phyloP scores from a whole-genome alignment of 768 basidiomycete species.

The Russula emetica region DNA sequence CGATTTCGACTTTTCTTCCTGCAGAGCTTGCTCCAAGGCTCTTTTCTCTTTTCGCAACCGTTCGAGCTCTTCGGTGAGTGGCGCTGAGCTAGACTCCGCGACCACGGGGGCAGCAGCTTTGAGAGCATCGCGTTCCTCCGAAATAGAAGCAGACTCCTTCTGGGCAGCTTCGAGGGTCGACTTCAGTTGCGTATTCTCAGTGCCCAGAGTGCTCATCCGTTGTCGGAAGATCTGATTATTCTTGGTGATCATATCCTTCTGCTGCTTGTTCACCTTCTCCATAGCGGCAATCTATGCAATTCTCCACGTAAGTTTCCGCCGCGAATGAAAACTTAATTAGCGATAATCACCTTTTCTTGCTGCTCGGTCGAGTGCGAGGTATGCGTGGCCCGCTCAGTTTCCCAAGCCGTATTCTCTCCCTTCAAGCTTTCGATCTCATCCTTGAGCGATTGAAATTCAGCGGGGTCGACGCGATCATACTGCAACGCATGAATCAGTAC shows the following conservation, averaged over 20 bases:
- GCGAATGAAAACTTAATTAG: too few relatives aligned
- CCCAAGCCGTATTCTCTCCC: slow-evolving; percentile 29
- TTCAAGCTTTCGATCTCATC: slow-evolving; percentile 57
- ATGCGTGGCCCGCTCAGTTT: slow-evolving; percentile 21
- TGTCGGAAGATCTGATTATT: slow-evolving; percentile 26
- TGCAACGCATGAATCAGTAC: slow-evolving; percentile 31
- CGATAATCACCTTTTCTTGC: too few relatives aligned
- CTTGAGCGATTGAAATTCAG: slow-evolving; percentile 73
- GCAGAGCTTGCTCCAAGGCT: slow-evolving; percentile 39
- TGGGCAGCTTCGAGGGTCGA: slow-evolving; percentile 28
- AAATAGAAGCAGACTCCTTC: slow-evolving; percentile 28
- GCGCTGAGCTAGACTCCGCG: slow-evolving; percentile 8
- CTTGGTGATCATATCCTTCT: too few relatives aligned
- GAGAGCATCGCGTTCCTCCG: slow-evolving; percentile 32
- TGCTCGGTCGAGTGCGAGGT: too few relatives aligned
- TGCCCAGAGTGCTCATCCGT: slow-evolving; percentile 21
- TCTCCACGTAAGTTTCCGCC: too few relatives aligned
- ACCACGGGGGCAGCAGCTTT: slow-evolving; percentile 35
- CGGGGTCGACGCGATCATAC: slow-evolving; percentile 88
- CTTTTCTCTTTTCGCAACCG: slow-evolving; percentile 38
- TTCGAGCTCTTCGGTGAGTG: slow-evolving; percentile 30
- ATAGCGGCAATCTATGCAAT: too few relatives aligned
- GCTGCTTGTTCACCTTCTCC: too few relatives aligned
- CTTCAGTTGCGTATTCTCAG: slow-evolving; percentile 23
- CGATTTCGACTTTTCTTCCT: slow-evolving; percentile 36